Conservation (phyloP, 495 filamentous ascomycete genomes). For the Hypoxylon fragiforme region DNA sequence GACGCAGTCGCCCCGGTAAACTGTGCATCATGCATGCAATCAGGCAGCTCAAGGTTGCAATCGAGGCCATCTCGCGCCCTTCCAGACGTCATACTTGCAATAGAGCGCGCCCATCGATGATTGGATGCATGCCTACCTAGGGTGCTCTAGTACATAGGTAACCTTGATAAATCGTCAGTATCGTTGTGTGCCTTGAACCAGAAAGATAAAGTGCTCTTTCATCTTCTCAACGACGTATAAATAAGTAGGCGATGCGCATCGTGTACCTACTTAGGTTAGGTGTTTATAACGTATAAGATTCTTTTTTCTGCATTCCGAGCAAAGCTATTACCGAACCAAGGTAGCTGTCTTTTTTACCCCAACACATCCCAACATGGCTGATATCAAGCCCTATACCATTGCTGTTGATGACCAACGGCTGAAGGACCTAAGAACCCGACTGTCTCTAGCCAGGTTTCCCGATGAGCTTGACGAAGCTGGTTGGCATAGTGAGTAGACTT, state of each 20-base stretch:
- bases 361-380: conserved; percentile 24
- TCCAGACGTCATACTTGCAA: conserved; percentile 19
- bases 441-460: conserved; percentile 40
- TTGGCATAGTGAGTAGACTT: conserved; percentile 38
- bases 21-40: conserved; percentile 21
- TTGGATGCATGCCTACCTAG: background rate
- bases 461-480: conserved; percentile 39
- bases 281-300: background rate
- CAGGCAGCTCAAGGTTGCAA: conserved; percentile 9
- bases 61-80: conserved; percentile 19
- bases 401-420: conserved; percentile 34
- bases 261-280: too few species aligned
- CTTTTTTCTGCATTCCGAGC: too few species aligned
- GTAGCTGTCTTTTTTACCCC: background rate
- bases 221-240: too few species aligned
- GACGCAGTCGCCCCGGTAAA: conserved; percentile 12
- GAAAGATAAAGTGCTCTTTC: too few species aligned
- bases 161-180: background rate
- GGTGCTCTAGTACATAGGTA: background rate
- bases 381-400: conserved; percentile 43
- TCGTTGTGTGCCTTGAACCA: too few species aligned
- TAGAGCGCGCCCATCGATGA: conserved; percentile 12
- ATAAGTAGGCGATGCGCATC: too few species aligned
- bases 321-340: background rate
- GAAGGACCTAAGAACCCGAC: conserved; percentile 36